Evolutionary conservation across 441 rosid species (phyloP).

Genomic region (Jatropha multifida): DNA sequence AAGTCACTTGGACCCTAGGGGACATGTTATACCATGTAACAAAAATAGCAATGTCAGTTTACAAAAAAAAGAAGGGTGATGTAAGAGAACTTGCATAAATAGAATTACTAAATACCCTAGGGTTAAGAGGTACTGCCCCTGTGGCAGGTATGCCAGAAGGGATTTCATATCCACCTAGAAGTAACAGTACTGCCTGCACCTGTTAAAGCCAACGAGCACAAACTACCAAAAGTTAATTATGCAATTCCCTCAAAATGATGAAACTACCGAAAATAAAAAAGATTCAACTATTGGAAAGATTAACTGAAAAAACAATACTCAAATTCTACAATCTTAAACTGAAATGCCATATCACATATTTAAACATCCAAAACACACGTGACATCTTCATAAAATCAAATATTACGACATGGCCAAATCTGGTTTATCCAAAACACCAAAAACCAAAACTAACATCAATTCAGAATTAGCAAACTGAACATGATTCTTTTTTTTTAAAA

Average conservation of each 20-base stretch:
- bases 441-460: neutral
- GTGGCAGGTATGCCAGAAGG: conserved; percentile 52
- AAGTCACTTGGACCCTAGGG: conserved; percentile 35
- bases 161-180: conserved; percentile 73
- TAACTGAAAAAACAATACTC: neutral
- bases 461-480: neutral
- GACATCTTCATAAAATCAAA: neutral
- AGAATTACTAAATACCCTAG: conserved; percentile 41
- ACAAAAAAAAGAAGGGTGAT: neutral
- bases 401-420: neutral
- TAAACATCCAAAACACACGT: neutral
- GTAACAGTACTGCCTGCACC: conserved; percentile 82
- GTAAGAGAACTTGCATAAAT: neutral
- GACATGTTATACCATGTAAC: conserved; percentile 30
- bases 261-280: neutral
- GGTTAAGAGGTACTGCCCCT: conserved; percentile 50
- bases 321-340: neutral
- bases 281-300: neutral
- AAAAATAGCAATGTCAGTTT: conserved; percentile 25
- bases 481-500: neutral
- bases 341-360: neutral
- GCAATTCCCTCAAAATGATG: neutral
- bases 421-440: neutral
- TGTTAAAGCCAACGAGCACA: conserved; percentile 28
- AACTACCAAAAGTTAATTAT: neutral